A percentile compares a stretch with the other conserved stretches of the same genome.
Conservation (phyloP, 2,329 filamentous ascomycete genomes). For the Apiospora kogelbergensis region DNA sequence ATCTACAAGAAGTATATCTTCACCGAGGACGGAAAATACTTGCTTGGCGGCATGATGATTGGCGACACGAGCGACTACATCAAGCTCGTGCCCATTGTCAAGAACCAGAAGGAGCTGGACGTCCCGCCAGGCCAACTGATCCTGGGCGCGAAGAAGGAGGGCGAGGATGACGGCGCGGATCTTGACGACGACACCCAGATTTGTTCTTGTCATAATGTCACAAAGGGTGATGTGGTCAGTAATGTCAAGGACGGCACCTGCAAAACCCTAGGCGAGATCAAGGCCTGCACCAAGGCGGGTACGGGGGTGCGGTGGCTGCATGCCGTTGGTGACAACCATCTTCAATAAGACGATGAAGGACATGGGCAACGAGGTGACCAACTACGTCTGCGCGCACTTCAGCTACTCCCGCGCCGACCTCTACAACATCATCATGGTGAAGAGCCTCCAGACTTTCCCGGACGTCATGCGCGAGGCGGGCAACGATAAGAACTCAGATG, state of each 20-base stretch:
- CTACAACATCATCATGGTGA: slow-evolving; percentile 87
- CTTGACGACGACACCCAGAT: slow-evolving; percentile 84
- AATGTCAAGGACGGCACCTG: slow-evolving; percentile 75
- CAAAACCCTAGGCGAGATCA: slow-evolving; percentile 79
- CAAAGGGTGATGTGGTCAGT: slow-evolving; percentile 75
- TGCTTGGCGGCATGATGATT: slow-evolving; percentile 97
- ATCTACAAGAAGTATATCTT: slow-evolving; percentile 96
- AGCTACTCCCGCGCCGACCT: slow-evolving; percentile 80
- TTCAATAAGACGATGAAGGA: slow-evolving; percentile 86
- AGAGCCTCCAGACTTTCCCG: slow-evolving; percentile 68
- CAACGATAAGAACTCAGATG: slow-evolving; percentile 68
- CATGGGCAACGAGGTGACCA: slow-evolving; percentile 85
- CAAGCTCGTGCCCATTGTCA: slow-evolving; percentile 85
- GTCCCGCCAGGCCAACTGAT: slow-evolving; percentile 81
- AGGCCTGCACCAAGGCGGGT: slow-evolving; percentile 87
- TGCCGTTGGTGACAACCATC: slow-evolving; percentile 85
- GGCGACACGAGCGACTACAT: slow-evolving; percentile 89
- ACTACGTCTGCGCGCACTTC: slow-evolving; percentile 84
- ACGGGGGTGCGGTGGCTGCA: slow-evolving; percentile 89
- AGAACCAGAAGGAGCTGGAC: slow-evolving; percentile 77
- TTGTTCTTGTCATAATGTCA: slow-evolving; percentile 91
- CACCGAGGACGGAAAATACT: slow-evolving; percentile 83
- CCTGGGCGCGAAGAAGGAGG: slow-evolving; percentile 71
- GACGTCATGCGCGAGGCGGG: slow-evolving; percentile 80
- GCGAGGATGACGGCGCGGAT: slow-evolving; percentile 74